Percentiles rank a stretch among this genome's conserved stretches.
Evolutionary conservation across 2,329 filamentous ascomycete genomes (phyloP).

Genomic region (Sporothrix schenckii): DNA sequence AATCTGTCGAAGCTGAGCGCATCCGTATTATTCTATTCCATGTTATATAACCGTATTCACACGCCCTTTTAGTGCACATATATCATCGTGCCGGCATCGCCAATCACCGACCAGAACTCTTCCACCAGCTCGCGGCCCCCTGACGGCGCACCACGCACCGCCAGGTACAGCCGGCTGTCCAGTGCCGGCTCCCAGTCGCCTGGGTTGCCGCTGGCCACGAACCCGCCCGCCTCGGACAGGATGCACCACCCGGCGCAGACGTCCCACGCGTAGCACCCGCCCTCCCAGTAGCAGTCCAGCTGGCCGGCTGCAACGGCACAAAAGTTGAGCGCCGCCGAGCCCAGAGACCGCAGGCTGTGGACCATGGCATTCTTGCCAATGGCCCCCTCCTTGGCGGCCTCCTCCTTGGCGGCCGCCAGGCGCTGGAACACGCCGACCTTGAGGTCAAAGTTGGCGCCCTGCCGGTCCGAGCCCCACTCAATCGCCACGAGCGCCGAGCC

Average conservation of each 20-base stretch:
- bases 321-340: slow-evolving; percentile 74
- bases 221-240: slow-evolving; percentile 71
- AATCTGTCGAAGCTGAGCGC: background rate
- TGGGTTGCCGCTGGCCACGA: slow-evolving; percentile 72
- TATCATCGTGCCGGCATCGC: slow-evolving; percentile 53
- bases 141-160: slow-evolving; percentile 60
- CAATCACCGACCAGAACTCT: slow-evolving; percentile 66
- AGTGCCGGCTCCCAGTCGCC: slow-evolving; percentile 68
- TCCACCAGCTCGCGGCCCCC: slow-evolving; percentile 65
- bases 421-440: slow-evolving; percentile 68
- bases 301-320: slow-evolving; percentile 71
- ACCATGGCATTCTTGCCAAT: slow-evolving; percentile 69
- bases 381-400: slow-evolving; percentile 55
- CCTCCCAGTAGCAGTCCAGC: slow-evolving; percentile 79
- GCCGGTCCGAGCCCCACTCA: slow-evolving; percentile 72
- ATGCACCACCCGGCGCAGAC: slow-evolving; percentile 82
- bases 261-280: slow-evolving; percentile 83
- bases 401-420: slow-evolving; percentile 51
- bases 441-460: slow-evolving; percentile 70
- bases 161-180: slow-evolving; percentile 64
- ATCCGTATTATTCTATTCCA: background rate
- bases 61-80: slow-evolving; percentile 41
- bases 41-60: background rate
- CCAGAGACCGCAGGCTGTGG: slow-evolving; percentile 70
- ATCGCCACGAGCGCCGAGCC: slow-evolving; percentile 66